Base-by-base conservation (phyloP, 768 basidiomycete genomes). In the Amanita brunnescens region DNA sequence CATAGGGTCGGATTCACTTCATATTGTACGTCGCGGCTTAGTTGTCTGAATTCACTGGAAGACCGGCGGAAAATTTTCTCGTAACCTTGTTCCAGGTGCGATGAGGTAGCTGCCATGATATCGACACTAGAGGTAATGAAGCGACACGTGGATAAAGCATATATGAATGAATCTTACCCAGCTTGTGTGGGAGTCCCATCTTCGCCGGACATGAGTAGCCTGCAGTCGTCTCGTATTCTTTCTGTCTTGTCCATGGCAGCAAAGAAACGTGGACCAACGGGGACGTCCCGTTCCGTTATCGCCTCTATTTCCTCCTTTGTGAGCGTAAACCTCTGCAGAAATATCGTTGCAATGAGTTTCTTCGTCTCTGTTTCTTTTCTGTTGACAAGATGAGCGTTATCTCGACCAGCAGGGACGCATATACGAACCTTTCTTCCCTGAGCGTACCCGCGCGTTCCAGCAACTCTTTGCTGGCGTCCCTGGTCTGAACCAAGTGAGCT, bases 11-110 rank as follows among this genome's bases (percentile, higher is more conserved):
- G 56, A 35, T 68, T 71, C 0, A 91, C 81, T 67, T 93, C 87
- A 13, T 91, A 64, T 55, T 84, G 81, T 9, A 78, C 72, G 52
- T 89, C 91, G 26, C 81, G 76, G 5, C 84, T 85, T 56, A 87
- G 79, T 55, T 83, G 79, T 8, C 88, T 77, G 62, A 96, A 92
- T 63, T 95, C 89, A 61, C 86, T 84, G 0, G 83, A 77, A 63
- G 84, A 80, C 81, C 87, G 94, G 21, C 91, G 83, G 51, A 85
- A 75, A 37, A 94, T 80, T 68, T 96, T 97, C 53, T 89, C 83
- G 66, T 89, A 94, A 2, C 85, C 94, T 57, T 87, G 82, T 62
- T 98, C 93, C 40, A 97, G 80, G 55, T 90, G 77, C 7, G 81
- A 73, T 0, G 86, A 83, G 0, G 91, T 96, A 6, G 81, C 72